Base-by-base conservation (phyloP, 805 yeast genomes). In the Kodamaea fukazawae region DNA sequence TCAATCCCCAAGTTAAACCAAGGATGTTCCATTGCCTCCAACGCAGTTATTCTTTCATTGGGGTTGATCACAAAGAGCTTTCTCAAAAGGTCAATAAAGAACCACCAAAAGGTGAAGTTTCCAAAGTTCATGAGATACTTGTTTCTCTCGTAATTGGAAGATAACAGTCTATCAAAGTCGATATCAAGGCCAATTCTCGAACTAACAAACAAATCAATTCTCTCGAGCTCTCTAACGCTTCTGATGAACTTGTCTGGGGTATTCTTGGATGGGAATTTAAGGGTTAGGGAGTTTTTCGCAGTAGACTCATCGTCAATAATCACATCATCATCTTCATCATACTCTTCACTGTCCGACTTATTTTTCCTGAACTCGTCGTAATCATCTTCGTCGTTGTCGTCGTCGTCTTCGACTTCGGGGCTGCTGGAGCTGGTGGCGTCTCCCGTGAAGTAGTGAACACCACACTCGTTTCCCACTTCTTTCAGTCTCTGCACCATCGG, bases 51-150 rank as follows among this genome's bases (percentile, higher is more conserved):
- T 36, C 75, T 48, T 25, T 65, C 61, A 13, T 54, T 46, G 2
- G 74, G 74, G 37, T 66, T 58, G 4, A 70, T 60, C 25, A 67
- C 60, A 41, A 70, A 64, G 39, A 70, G 51, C 43, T 67, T 65
- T 23, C 55, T 53, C 18, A 69, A 51, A 36, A 70, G 53, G 42
- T 70, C 74, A 33, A 70, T 64, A 58, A 89, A 89, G 61, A 75
- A 76, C 69, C 77, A 84, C 96, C 97, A 90, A 60, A 88, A 88
- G 32, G 78, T 72, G 57, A 83, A 83, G 41, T 80, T 78, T 32
- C 83, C 84, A 51, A 70, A 70, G 43, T 59, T 70, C 58, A 63
- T 81, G 70, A 51, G 62, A 41, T 63, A 59, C 45, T 58, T 61
- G 42, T 68, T 65, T 43, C 57, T 58, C 20, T 62, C 64, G 43